Base-by-base conservation (phyloP, 768 basidiomycete genomes). In the Kwoniella sp. region DNA sequence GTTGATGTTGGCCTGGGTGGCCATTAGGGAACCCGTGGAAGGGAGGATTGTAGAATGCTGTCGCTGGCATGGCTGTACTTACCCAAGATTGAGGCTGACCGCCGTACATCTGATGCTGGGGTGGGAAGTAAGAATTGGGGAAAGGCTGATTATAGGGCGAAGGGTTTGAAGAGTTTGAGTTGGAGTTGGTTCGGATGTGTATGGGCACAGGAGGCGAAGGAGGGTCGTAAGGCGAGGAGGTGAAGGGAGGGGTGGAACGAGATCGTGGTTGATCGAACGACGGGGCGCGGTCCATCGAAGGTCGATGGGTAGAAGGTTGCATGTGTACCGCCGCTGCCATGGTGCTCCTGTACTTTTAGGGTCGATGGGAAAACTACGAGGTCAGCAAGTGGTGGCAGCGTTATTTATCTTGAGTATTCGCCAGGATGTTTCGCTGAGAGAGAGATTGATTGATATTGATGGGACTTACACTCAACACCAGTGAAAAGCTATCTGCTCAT, bases 181-280 rank as follows among this genome's bases (percentile, higher is more conserved):
- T 60, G 26, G 67, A 47, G 31, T 63, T 67, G 30, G 68, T 54
- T 13, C 52, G 38, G 13, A 61, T 23, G 52, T 61, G 60, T 23
- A 28, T 17, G 23, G 26, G 23, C 4, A 28, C 23, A 25, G 50
- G 23, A 29, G 68, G 69, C 12, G 71, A 66, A 9, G 71, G 54
- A 4, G 74, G 31, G 38, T 72, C 67, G 56, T 69, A 71, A 7
- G 61, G 56, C 7, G 70, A 62, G 13, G 63, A 30, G 41, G 41
- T 45, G 50, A 72, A 71, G 20, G 71, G 63, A 20, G 71, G 57
- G 8, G 66, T 61, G n/a, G 73, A 72, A 22, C 66, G 56, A 12
- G 71, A 45, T 47, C 73, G 68, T 29, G 71, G 65, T 54, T 68
- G 70, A 41, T 77, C 75, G 61, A 74, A 74, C 13, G 76, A 77